Percentiles rank a stretch among this genome's conserved stretches.
Evolutionary conservation across 352 stramenopile genomes (phyloP).

Genomic region (Thalassiosira livingstoniorum): DNA sequence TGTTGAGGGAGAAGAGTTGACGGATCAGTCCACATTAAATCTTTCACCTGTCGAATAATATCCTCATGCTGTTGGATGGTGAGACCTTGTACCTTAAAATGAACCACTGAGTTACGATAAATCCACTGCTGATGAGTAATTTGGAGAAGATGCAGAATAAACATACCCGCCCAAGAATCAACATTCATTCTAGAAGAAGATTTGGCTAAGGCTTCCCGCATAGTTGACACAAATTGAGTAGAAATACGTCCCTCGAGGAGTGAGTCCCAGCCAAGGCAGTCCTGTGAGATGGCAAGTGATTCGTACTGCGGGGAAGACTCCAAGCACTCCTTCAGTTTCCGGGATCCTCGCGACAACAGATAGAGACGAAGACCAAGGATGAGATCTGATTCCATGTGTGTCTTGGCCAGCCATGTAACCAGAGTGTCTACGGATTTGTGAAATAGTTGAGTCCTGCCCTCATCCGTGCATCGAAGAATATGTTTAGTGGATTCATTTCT

Average conservation of each 20-base stretch:
- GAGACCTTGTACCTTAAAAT: background rate
- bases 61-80: too few relatives aligned
- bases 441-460: constrained; percentile 16
- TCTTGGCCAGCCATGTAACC: constrained; percentile 10
- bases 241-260: constrained; percentile 53
- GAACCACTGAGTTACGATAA: background rate
- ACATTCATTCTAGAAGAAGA: too few relatives aligned
- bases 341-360: constrained; percentile 6
- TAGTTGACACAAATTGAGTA: too few relatives aligned
- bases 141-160: background rate
- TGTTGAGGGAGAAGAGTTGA: too few relatives aligned
- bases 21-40: too few relatives aligned
- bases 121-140: background rate
- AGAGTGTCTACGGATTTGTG: constrained; percentile 10
- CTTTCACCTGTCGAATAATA: too few relatives aligned
- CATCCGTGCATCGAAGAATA: constrained; percentile 42
- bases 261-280: constrained; percentile 40
- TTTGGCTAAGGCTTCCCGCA: too few relatives aligned
- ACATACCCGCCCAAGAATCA: background rate
- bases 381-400: background rate
- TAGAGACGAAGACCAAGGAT: constrained; percentile 15
- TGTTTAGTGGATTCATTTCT: constrained; percentile 31
- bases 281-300: background rate
- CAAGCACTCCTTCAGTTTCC: background rate
- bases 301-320: background rate